phyloP scores from a whole-genome alignment of 805 yeast species.

The Wickerhamiella alocasiicola region DNA sequence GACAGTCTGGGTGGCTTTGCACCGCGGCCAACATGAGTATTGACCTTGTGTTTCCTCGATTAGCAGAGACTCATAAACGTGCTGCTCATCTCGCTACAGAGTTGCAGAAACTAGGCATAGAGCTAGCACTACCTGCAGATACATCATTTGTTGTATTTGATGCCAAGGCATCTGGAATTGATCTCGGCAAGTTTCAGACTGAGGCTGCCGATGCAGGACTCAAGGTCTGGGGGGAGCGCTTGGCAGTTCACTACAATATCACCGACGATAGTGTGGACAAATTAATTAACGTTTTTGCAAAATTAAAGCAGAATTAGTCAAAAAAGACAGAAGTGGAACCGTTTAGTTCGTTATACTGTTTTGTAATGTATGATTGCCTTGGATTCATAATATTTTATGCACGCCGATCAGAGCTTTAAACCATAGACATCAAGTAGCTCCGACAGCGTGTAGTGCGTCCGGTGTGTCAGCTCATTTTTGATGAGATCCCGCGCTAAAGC shows the following conservation, averaged over 20 bases:
- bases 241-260: constrained; percentile 70
- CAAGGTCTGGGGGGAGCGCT: constrained; percentile 56
- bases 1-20: constrained; percentile 76
- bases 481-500: too few species aligned
- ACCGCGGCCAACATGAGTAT: constrained; percentile 73
- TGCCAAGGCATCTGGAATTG: constrained; percentile 39
- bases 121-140: constrained; percentile 61
- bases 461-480: too few species aligned
- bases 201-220: constrained; percentile 49
- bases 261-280: constrained; percentile 40
- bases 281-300: neutral
- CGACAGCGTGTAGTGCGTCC: too few species aligned
- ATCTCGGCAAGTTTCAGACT: constrained; percentile 41
- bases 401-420: too few species aligned
- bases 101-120: constrained; percentile 33
- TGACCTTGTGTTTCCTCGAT: constrained; percentile 54
- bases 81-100: constrained; percentile 37
- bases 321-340: too few species aligned
- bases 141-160: constrained; percentile 82
- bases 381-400: too few species aligned
- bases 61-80: constrained; percentile 37
- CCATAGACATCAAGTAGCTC: too few species aligned
- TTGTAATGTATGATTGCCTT: too few species aligned
- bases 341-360: too few species aligned
- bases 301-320: too few species aligned